phyloP scores from a whole-genome alignment of 176 grass and related monocot species.

The Secale cereale region DNA sequence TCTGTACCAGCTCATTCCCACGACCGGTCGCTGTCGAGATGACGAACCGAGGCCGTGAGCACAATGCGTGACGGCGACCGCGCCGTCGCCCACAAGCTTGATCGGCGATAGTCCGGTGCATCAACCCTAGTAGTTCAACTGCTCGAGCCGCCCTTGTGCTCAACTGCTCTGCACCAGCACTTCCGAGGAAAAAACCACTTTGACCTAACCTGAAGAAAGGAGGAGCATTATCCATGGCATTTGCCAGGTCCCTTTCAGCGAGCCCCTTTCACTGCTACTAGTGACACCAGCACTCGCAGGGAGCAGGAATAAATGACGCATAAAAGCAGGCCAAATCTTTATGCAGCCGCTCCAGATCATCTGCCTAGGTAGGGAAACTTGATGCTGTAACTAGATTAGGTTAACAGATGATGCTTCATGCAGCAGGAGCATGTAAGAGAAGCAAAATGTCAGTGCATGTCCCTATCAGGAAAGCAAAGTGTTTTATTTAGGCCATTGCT shows the following conservation, averaged over 20 bases:
- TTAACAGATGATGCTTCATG: slow-evolving; percentile 20
- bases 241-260: slow-evolving; percentile 23
- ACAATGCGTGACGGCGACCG: slow-evolving; percentile 18
- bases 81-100: neutral
- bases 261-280: slow-evolving; percentile 43
- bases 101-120: neutral
- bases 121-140: neutral
- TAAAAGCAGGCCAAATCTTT: slow-evolving; percentile 32
- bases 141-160: neutral
- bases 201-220: neutral
- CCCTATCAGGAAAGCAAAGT: slow-evolving; percentile 29
- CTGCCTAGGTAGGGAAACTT: slow-evolving; percentile 2
- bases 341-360: slow-evolving; percentile 28
- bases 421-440: slow-evolving; percentile 24
- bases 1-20: neutral
- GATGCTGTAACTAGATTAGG: slow-evolving; percentile 16
- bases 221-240: slow-evolving; percentile 6
- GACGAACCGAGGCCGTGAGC: slow-evolving; percentile 13
- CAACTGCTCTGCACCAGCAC: neutral
- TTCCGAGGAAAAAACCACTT: neutral
- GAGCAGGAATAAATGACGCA: slow-evolving; percentile 30
- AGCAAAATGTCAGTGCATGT: slow-evolving; percentile 51
- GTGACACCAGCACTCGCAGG: slow-evolving; percentile 44
- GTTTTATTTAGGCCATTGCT: slow-evolving; percentile 25
- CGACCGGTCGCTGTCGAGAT: neutral